These are phyloP conservation scores for Calonectria pteridis DNA, from an alignment of 2,329 filamentous ascomycete genomes.

Conservation along the genomic window DNA sequence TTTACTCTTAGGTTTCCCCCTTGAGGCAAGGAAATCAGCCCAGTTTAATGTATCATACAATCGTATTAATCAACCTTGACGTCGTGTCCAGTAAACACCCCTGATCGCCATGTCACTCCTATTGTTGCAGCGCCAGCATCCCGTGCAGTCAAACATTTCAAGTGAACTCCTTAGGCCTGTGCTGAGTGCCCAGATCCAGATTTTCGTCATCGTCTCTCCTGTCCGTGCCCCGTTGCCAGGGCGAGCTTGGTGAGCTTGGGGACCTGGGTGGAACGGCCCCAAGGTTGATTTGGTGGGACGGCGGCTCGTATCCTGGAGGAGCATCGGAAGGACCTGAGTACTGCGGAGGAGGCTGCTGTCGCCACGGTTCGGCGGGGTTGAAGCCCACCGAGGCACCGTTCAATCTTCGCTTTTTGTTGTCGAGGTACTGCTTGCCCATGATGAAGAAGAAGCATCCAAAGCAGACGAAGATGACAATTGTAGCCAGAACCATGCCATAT, in stretches of 20 bases:
- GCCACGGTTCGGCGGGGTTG: conserved; percentile 46
- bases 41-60: conserved; percentile 1
- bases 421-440: conserved; percentile 45
- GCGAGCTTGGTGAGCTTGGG: conserved; percentile 48
- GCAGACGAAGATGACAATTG: conserved; percentile 58
- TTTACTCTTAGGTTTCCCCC: not conserved
- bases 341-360: conserved; percentile 37
- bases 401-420: conserved; percentile 32
- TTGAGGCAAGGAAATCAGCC: not conserved
- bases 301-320: conserved; percentile 50
- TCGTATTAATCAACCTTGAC: conserved; percentile 4
- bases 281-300: conserved; percentile 47
- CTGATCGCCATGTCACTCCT: not conserved
- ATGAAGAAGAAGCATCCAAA: conserved; percentile 55
- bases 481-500: conserved; percentile 62
- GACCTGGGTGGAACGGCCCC: conserved; percentile 45
- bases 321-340: conserved; percentile 41
- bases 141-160: conserved; percentile 24
- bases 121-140: conserved; percentile 38
- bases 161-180: conserved; percentile 50
- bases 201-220: conserved; percentile 48
- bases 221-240: conserved; percentile 19
- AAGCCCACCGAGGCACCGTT: conserved; percentile 40
- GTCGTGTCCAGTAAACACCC: not conserved
- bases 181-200: conserved; percentile 46